phyloP scores from a whole-genome alignment of 2,329 filamentous ascomycete genomes.

The Claviceps paspali region DNA sequence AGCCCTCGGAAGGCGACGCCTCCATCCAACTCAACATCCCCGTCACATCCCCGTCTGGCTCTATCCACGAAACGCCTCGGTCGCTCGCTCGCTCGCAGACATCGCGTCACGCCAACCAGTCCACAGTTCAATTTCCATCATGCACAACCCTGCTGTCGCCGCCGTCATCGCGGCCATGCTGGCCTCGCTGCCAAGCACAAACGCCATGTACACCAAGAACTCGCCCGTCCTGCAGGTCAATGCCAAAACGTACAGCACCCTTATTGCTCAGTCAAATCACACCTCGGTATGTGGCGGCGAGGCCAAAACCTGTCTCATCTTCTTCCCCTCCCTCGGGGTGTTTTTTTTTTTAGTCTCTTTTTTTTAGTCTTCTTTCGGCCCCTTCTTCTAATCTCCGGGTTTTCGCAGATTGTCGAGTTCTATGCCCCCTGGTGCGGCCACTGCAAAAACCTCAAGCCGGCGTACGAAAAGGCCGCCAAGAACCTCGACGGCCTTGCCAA shows the following conservation, averaged over 20 bases:
- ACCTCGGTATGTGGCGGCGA: slow-evolving; percentile 77
- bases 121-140: slow-evolving; percentile 19
- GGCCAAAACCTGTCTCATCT: background rate
- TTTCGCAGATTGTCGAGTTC: slow-evolving; percentile 54
- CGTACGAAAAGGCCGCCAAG: slow-evolving; percentile 86
- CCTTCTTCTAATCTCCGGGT: too few relatives aligned
- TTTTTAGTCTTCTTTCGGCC: too few relatives aligned
- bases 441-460: slow-evolving; percentile 88
- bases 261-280: slow-evolving; percentile 81
- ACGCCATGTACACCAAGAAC: slow-evolving; percentile 70
- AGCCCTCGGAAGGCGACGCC: too few relatives aligned
- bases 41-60: too few relatives aligned
- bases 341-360: too few relatives aligned
- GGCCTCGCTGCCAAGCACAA: slow-evolving; percentile 46
- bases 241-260: slow-evolving; percentile 59
- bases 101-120: too few relatives aligned
- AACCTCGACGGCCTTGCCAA: slow-evolving; percentile 84
- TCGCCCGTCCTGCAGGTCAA: slow-evolving; percentile 78
- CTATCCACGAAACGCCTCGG: too few relatives aligned
- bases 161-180: slow-evolving; percentile 39
- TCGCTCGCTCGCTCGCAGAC: too few relatives aligned
- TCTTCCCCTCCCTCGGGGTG: too few relatives aligned
- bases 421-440: slow-evolving; percentile 97
- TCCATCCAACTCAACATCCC: too few relatives aligned
- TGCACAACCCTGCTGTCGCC: slow-evolving; percentile 38